Conservation (phyloP, 73 alveolate genomes). For the Paramecium biaurelia region DNA sequence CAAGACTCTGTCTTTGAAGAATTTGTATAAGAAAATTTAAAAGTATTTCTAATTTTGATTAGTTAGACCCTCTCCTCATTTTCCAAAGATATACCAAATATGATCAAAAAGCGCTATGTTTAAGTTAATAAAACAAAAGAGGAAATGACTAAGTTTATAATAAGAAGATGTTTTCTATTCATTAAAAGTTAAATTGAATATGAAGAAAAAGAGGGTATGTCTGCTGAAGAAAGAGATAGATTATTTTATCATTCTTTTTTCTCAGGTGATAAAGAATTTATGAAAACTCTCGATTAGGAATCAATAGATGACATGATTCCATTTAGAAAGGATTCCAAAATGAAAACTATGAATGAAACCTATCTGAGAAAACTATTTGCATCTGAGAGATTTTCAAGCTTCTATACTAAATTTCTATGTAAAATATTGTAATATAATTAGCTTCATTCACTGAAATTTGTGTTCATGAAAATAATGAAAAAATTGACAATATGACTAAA, state of each 20-base stretch:
- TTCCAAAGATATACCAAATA: not conserved
- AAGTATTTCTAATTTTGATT: not conserved
- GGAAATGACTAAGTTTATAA: constrained; percentile 39
- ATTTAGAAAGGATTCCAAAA: constrained; percentile 37
- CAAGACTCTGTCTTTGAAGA: not conserved
- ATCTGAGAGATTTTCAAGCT: not conserved
- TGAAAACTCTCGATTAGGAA: not conserved
- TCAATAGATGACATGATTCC: constrained; percentile 43
- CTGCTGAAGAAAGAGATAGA: constrained; percentile 48
- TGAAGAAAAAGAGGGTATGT: constrained; percentile 10
- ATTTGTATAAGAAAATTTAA: not conserved
- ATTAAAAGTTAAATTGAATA: not conserved
- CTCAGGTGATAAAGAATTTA: not conserved
- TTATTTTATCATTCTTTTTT: constrained; percentile 20
- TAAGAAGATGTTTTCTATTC: constrained; percentile 43
- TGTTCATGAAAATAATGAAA: not conserved
- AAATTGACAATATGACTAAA: constrained; percentile 20
- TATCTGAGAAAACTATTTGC: not conserved
- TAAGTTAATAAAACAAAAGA: constrained; percentile 26
- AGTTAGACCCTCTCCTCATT: not conserved
- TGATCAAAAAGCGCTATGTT: not conserved
- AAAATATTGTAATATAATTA: not conserved
- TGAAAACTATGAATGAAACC: constrained; percentile 42
- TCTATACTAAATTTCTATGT: not conserved
- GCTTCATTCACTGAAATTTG: not conserved